phyloP scores from a whole-genome alignment of 306 rosid genomes.

The Ormosia semicastrata region DNA sequence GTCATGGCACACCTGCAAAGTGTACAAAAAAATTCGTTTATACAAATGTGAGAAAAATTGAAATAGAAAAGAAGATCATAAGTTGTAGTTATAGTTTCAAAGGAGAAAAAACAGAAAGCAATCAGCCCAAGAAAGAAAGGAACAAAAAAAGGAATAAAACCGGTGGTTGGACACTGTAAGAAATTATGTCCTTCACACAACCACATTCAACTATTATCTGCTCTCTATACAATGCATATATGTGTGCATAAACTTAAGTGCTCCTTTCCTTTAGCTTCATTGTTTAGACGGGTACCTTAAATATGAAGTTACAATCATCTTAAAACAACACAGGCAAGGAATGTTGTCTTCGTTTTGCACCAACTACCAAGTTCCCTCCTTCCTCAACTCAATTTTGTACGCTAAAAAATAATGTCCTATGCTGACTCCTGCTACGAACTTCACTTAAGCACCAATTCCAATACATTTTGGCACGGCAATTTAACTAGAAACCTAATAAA shows the following conservation, averaged over 20 bases:
- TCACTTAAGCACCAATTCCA: neutral
- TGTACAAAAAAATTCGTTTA: neutral
- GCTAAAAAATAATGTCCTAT: neutral
- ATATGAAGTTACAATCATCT: neutral
- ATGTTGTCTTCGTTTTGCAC: neutral
- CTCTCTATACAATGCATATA: neutral
- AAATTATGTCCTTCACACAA: neutral
- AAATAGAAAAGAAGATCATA: neutral
- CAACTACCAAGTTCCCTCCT: no score
- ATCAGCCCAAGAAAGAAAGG: neutral
- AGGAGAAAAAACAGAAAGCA: neutral
- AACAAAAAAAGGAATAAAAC: neutral
- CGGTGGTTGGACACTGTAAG: neutral
- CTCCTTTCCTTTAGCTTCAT: neutral
- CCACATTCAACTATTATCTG: neutral
- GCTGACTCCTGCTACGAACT: neutral
- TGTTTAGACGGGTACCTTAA: neutral
- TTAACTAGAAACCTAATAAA: no score
- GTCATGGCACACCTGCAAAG: slow-evolving; percentile 74
- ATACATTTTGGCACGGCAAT: no score
- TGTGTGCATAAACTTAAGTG: neutral
- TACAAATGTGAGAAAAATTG: neutral
- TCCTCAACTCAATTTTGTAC: neutral
- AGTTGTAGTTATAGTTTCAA: neutral
- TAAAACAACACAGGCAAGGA: neutral